phyloP scores from a whole-genome alignment of 2,329 filamentous ascomycete genomes.

The Alternaria incomplexa region DNA sequence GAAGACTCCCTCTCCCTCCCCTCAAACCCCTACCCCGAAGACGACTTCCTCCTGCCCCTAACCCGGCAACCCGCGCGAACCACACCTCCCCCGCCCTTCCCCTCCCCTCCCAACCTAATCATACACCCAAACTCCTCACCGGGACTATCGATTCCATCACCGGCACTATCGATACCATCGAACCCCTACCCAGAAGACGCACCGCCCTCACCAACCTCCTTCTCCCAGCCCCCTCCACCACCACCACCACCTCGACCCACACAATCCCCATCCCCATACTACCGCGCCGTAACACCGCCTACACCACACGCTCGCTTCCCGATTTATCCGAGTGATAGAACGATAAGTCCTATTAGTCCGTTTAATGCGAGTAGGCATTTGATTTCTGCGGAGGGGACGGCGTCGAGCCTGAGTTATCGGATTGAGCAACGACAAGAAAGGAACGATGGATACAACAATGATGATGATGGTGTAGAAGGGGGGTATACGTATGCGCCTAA shows the following conservation, averaged over 20 bases:
- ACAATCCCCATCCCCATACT: neutral
- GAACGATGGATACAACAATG: neutral
- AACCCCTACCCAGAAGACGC: conserved; percentile 1
- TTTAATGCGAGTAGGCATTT: neutral
- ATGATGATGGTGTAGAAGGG: neutral
- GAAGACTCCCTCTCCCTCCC: neutral
- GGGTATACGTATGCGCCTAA: neutral
- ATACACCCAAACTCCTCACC: neutral
- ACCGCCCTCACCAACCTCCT: neutral
- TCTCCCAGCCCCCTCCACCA: conserved; percentile 2
- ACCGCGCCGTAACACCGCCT: neutral
- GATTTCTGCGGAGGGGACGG: neutral
- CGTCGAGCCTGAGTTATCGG: neutral
- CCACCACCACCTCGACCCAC: neutral
- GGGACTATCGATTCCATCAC: neutral
- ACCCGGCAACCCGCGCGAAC: neutral
- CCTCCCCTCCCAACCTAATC: neutral
- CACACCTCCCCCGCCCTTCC: no score
- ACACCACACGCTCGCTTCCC: neutral
- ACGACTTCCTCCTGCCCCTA: conserved; percentile 1
- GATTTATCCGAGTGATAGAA: neutral
- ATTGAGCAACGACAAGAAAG: neutral
- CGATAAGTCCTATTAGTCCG: neutral
- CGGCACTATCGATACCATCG: neutral
- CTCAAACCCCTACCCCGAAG: conserved; percentile 4